Conservation (phyloP, 2,329 filamentous ascomycete genomes). For the Bipolaris sorokiniana region DNA sequence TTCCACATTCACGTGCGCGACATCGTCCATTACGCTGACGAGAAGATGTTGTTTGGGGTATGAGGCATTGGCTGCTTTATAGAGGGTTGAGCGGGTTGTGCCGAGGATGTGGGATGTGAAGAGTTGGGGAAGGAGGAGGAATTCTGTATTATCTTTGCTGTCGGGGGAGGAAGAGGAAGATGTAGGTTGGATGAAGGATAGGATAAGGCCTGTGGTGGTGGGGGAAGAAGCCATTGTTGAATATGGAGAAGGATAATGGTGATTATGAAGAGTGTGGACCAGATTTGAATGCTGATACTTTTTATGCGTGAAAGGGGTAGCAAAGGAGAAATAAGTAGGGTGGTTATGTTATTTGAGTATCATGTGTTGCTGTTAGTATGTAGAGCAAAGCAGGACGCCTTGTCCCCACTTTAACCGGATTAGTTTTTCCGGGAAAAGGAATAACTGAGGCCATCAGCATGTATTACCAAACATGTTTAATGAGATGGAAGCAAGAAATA, state of each 20-base stretch:
- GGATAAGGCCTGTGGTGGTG: neutral
- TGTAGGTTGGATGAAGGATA: neutral
- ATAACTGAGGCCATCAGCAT: neutral
- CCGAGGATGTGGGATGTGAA: neutral
- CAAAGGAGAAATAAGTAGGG: neutral
- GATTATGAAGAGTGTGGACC: too few species aligned
- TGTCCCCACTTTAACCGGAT: constrained; percentile 5
- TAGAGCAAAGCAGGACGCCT: neutral
- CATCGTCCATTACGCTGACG: constrained; percentile 33
- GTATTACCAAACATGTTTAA: neutral
- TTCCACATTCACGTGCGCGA: constrained; percentile 25
- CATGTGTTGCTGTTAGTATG: neutral
- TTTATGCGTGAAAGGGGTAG: neutral
- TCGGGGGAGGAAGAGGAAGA: neutral
- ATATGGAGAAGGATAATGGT: neutral
- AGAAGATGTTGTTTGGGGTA: constrained; percentile 32
- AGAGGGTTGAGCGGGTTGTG: constrained; percentile 1
- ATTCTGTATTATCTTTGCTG: neutral
- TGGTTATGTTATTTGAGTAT: neutral
- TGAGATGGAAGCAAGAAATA: neutral
- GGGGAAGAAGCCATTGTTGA: neutral
- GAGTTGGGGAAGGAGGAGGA: neutral
- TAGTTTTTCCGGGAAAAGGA: neutral
- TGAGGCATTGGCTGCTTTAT: constrained; percentile 27
- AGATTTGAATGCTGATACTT: neutral